Percentiles rank a stretch among this genome's conserved stretches.
These are phyloP conservation scores for Thermothielavioides terrestris DNA, from an alignment of 495 filamentous ascomycete genomes.

Conservation along the genomic window DNA sequence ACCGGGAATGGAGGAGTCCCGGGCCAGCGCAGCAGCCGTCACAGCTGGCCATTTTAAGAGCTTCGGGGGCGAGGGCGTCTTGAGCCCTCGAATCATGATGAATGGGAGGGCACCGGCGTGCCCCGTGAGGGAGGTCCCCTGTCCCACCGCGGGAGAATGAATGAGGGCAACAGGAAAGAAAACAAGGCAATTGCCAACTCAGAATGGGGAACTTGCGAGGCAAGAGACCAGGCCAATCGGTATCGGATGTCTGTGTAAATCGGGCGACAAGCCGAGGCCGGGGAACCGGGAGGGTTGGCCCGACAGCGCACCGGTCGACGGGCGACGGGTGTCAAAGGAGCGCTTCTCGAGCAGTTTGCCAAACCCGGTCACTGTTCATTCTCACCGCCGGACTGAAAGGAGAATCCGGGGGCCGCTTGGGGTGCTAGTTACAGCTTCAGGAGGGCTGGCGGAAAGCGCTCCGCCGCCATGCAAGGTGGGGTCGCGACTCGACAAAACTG, in stretches of 20 bases:
- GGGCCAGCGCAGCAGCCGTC: too few relatives aligned
- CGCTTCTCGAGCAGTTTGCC: not conserved
- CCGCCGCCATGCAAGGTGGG: not conserved
- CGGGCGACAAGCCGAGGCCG: not conserved
- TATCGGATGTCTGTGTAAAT: not conserved
- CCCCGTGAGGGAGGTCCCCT: too few relatives aligned
- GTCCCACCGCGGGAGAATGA: too few relatives aligned
- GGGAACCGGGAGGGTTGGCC: not conserved
- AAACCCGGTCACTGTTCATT: not conserved
- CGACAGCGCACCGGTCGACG: not conserved
- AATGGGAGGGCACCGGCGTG: too few relatives aligned
- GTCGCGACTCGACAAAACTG: not conserved
- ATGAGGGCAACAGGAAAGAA: not conserved
- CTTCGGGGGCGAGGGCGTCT: not conserved
- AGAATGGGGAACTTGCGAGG: not conserved
- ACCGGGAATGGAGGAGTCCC: too few relatives aligned
- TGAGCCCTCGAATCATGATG: not conserved
- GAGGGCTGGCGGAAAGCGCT: slow-evolving; percentile 1
- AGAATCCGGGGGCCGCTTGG: not conserved
- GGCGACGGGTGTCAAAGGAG: not conserved
- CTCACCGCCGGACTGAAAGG: not conserved
- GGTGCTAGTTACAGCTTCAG: not conserved
- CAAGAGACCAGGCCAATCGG: not conserved
- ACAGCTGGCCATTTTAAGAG: too few relatives aligned
- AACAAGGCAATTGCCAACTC: not conserved